Conservation (phyloP, 75 land plant genomes). For the Selaginella tamariscina region DNA sequence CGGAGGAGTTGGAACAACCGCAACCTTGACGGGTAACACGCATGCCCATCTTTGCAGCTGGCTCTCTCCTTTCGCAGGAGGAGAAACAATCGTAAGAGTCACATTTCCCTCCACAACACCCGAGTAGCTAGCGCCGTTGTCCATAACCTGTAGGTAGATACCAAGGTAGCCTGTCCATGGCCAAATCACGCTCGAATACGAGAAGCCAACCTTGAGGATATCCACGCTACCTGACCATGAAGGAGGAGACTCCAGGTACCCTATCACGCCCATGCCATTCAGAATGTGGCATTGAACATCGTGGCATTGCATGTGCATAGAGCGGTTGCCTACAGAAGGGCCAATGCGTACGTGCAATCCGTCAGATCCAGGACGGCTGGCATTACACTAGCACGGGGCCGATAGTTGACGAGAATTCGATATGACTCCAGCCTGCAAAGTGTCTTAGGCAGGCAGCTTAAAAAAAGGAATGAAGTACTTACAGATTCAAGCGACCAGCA, state of each 20-base stretch:
- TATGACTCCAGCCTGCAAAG: slow-evolving; percentile 68
- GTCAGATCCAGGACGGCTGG: slow-evolving; percentile 65
- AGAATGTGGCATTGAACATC: slow-evolving; percentile 86
- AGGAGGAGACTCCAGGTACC: slow-evolving; percentile 63
- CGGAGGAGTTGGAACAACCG: slow-evolving; percentile 82
- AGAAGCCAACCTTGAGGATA: slow-evolving; percentile 64
- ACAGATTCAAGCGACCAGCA: slow-evolving; percentile 7
- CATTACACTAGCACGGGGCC: slow-evolving; percentile 82
- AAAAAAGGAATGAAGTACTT: not conserved
- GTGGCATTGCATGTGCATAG: slow-evolving; percentile 97
- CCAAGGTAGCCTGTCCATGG: slow-evolving; percentile 97
- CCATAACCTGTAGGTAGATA: slow-evolving; percentile 74
- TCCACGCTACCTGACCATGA: slow-evolving; percentile 48
- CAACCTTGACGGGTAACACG: slow-evolving; percentile 51
- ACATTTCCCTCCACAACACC: slow-evolving; percentile 84
- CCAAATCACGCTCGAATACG: slow-evolving; percentile 83
- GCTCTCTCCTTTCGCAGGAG: slow-evolving; percentile 50
- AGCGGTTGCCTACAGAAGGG: slow-evolving; percentile 97
- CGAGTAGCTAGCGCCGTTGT: slow-evolving; percentile 63
- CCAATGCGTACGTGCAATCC: slow-evolving; percentile 81
- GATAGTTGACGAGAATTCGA: slow-evolving; percentile 61
- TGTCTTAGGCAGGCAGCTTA: too few relatives aligned
- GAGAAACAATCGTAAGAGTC: slow-evolving; percentile 58
- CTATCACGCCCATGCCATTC: slow-evolving; percentile 97
- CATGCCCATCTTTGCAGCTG: slow-evolving; percentile 42